Evolutionary conservation across 2,329 filamentous ascomycete genomes (phyloP).

Genomic region (Neopestalotiopsis rosae): DNA sequence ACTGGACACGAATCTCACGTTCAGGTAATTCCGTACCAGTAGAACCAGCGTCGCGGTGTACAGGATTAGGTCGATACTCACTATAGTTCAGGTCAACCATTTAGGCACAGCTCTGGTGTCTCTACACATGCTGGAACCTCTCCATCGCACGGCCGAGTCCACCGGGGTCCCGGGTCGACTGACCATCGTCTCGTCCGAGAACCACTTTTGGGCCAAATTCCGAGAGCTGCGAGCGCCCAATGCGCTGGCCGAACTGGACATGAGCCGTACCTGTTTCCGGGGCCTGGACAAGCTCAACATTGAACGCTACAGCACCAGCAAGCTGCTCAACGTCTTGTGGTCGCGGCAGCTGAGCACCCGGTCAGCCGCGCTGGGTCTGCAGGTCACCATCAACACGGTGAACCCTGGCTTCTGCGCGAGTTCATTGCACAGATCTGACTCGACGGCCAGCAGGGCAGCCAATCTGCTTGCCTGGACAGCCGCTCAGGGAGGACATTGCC

Average conservation of each 20-base stretch:
- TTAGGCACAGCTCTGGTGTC: background rate
- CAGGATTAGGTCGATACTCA: background rate
- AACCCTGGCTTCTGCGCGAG: background rate
- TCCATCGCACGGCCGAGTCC: background rate
- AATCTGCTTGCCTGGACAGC: constrained; percentile 22
- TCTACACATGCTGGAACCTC: background rate
- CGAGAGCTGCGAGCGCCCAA: too few relatives aligned
- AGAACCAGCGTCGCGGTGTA: background rate
- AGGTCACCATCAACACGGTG: background rate
- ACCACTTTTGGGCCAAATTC: too few relatives aligned
- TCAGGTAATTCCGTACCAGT: background rate
- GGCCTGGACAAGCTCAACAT: background rate
- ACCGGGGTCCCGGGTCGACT: too few relatives aligned
- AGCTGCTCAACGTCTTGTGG: constrained; percentile 3
- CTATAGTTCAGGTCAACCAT: background rate
- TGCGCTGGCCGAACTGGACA: too few relatives aligned
- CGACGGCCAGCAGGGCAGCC: background rate
- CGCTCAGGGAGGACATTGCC: constrained; percentile 23
- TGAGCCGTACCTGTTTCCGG: too few relatives aligned
- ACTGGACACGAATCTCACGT: background rate
- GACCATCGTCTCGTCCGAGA: too few relatives aligned
- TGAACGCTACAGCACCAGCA: background rate
- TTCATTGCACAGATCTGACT: constrained; percentile 21
- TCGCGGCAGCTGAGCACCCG: background rate
- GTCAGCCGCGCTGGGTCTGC: constrained; percentile 17